These are phyloP conservation scores for Lojkania enalia DNA, from an alignment of 2,329 filamentous ascomycete species.

Conservation along the genomic window DNA sequence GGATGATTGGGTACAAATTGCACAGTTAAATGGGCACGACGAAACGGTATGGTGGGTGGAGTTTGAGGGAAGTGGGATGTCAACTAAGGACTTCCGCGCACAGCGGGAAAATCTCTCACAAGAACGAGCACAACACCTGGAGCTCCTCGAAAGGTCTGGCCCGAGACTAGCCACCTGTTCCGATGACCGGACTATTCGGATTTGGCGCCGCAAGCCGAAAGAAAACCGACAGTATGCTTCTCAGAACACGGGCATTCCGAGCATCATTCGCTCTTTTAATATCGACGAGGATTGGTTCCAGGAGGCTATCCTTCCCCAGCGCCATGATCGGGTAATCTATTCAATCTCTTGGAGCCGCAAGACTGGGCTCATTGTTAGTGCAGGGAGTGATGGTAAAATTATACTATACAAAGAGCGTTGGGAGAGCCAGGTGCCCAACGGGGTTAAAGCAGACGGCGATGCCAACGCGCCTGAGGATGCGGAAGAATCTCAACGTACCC, in stretches of 20 bases:
- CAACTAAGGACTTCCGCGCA: constrained; percentile 27
- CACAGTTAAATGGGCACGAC: constrained; percentile 75
- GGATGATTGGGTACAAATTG: constrained; percentile 92
- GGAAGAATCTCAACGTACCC: constrained; percentile 8
- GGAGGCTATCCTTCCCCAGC: constrained; percentile 72
- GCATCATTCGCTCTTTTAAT: constrained; percentile 75
- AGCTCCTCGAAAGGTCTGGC: constrained; percentile 46
- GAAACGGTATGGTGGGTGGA: constrained; percentile 91
- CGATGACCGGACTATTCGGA: constrained; percentile 75
- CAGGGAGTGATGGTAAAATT: constrained; percentile 82
- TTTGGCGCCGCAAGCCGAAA: constrained; percentile 72
- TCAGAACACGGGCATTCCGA: constrained; percentile 71
- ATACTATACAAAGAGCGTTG: constrained; percentile 74
- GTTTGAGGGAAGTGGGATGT: constrained; percentile 56
- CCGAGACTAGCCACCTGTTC: constrained; percentile 78
- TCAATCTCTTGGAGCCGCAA: constrained; percentile 79
- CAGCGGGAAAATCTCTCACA: constrained; percentile 31
- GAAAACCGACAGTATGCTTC: constrained; percentile 51
- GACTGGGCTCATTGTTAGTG: constrained; percentile 80
- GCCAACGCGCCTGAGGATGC: constrained; percentile 20
- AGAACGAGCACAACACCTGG: constrained; percentile 40
- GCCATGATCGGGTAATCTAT: constrained; percentile 82
- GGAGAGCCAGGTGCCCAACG: constrained; percentile 24
- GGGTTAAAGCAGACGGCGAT: constrained; percentile 23
- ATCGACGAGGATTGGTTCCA: constrained; percentile 84